Evolutionary conservation across 352 stramenopile species (phyloP).

Genomic region (Globisporangium nodosum): DNA sequence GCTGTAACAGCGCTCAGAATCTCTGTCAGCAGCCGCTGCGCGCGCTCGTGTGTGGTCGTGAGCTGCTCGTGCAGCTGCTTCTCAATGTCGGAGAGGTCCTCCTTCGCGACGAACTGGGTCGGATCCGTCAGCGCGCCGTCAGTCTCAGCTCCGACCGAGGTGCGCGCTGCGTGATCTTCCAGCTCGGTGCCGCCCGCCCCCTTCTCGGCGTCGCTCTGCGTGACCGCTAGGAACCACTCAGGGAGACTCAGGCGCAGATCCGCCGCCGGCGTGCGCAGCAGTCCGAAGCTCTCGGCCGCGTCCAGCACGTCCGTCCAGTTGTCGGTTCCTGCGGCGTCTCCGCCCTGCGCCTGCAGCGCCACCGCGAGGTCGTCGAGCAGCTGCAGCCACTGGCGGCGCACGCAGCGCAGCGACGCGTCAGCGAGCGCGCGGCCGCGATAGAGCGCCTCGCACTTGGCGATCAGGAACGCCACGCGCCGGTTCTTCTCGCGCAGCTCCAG

Average conservation of each 20-base stretch:
- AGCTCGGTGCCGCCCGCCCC: not conserved
- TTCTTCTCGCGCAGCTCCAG: constrained; percentile 82
- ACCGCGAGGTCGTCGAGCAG: constrained; percentile 52
- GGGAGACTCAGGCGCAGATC: constrained; percentile 50
- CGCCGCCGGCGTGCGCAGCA: constrained; percentile 28
- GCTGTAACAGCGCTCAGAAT: constrained; percentile 25
- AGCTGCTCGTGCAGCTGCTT: constrained; percentile 34
- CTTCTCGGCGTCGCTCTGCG: constrained; percentile 31
- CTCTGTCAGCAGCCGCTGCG: constrained; percentile 29
- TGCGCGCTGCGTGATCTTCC: not conserved
- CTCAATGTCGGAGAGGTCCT: constrained; percentile 40
- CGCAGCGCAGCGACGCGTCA: constrained; percentile 43
- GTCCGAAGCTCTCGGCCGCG: constrained; percentile 36
- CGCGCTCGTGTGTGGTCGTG: constrained; percentile 21
- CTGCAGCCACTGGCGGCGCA: constrained; percentile 61
- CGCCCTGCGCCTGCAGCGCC: constrained; percentile 17
- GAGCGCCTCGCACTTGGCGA: constrained; percentile 60
- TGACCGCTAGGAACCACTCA: constrained; percentile 70
- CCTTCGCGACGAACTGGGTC: constrained; percentile 17
- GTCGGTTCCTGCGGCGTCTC: constrained; percentile 12
- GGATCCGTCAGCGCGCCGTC: constrained; percentile 8
- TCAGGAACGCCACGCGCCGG: constrained; percentile 61
- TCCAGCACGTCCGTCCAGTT: constrained; percentile 29
- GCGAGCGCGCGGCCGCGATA: constrained; percentile 47
- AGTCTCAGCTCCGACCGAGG: constrained; percentile 8